Percentiles rank a stretch among this genome's conserved stretches.
Evolutionary conservation across 2,329 filamentous ascomycete species (phyloP).

Genomic region (Botrytis tulipae): DNA sequence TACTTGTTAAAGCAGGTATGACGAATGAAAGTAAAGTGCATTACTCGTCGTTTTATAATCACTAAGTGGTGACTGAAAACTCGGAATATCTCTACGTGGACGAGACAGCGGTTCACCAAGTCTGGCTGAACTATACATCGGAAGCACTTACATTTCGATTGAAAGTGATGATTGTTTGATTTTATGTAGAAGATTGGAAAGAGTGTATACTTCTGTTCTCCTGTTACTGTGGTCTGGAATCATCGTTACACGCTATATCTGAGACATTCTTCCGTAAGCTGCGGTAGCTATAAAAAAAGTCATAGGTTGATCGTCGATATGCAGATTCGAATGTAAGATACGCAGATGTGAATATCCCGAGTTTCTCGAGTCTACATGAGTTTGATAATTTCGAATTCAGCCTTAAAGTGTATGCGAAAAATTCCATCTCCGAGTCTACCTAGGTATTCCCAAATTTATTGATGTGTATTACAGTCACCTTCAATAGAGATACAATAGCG

Average conservation of each 20-base stretch:
- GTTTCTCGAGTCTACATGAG: background rate
- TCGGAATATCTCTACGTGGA: background rate
- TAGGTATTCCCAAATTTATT: background rate
- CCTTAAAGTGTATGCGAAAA: background rate
- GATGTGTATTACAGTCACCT: background rate
- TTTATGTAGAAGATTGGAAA: background rate
- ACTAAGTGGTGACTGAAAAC: background rate
- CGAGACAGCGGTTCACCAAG: background rate
- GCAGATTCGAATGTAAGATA: background rate
- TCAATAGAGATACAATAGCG: too few relatives aligned
- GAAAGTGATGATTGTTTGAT: background rate
- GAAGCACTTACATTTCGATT: background rate
- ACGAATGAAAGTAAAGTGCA: background rate
- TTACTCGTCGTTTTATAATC: background rate
- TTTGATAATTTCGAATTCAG: background rate
- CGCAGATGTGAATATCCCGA: background rate
- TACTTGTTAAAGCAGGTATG: background rate
- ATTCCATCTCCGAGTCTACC: background rate
- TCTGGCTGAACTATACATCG: background rate
- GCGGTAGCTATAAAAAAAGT: background rate
- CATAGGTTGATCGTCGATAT: background rate
- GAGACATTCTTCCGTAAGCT: background rate
- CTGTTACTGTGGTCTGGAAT: background rate
- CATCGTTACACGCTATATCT: background rate
- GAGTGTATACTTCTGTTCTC: background rate